Evolutionary conservation across 306 rosid species (phyloP).

Genomic region (Cucurbita maxima): DNA sequence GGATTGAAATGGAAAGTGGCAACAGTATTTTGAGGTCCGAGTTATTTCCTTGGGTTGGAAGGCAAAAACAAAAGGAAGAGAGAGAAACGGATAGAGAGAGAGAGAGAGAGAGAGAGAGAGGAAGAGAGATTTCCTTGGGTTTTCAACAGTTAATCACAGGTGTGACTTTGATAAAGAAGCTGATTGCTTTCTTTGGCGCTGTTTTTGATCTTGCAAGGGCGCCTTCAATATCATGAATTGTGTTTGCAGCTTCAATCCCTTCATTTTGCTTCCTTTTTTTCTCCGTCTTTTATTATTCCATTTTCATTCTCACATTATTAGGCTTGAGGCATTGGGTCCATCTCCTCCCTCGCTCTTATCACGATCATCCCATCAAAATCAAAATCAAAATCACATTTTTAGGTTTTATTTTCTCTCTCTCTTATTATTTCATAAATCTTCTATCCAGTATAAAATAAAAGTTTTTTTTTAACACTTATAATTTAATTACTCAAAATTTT

Average conservation of each 20-base stretch:
- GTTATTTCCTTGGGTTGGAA: not conserved
- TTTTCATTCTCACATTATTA: not conserved
- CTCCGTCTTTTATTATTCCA: too few relatives aligned
- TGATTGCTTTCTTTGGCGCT: not conserved
- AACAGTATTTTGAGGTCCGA: not conserved
- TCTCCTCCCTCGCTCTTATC: not conserved
- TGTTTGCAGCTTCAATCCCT: not conserved
- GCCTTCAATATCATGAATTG: constrained; percentile 4
- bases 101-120: not conserved
- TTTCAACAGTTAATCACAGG: not conserved
- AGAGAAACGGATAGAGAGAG: not conserved
- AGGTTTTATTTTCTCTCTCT: not conserved
- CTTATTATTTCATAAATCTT: not conserved
- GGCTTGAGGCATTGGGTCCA: not conserved
- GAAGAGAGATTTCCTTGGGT: not conserved
- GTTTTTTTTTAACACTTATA: too few relatives aligned
- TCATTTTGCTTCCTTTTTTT: not conserved
- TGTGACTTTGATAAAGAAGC: not conserved
- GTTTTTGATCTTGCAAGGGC: not conserved
- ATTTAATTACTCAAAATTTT: not conserved
- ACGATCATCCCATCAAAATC: not conserved
- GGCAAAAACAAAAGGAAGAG: not conserved
- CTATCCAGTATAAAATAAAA: not conserved
- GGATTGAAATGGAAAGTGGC: constrained; percentile 5
- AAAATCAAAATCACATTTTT: not conserved